A percentile compares a stretch with the other conserved stretches of the same genome.
Conservation (phyloP, 208 protist genomes). For the Crithidia expoeki region DNA sequence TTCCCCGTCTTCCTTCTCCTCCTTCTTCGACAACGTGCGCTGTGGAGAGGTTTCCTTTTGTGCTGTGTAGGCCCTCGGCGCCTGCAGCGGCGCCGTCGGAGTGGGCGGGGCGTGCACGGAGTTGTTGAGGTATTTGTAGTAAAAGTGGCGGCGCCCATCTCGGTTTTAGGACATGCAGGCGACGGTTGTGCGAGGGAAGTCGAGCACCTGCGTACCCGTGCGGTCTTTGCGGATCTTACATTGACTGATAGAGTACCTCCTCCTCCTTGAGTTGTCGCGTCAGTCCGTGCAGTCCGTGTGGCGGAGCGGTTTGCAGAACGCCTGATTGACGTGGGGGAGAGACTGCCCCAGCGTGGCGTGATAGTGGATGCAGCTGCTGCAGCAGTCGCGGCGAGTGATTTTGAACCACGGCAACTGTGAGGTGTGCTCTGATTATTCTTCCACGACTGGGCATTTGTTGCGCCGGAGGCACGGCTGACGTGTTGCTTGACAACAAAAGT, state of each 20-base stretch:
- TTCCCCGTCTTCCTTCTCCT: background rate
- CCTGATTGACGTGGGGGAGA: background rate
- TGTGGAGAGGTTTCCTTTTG: background rate
- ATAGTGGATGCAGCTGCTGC: background rate
- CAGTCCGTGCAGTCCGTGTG: background rate
- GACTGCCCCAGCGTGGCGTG: background rate
- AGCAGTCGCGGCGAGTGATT: no score
- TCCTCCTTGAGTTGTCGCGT: background rate
- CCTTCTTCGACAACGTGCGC: background rate
- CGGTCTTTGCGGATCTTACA: background rate
- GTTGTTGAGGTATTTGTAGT: no score
- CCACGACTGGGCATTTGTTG: background rate
- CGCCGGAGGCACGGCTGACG: background rate
- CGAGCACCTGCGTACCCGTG: background rate
- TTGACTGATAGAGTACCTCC: no score
- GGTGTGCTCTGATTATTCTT: background rate
- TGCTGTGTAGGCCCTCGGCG: background rate
- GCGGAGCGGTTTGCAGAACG: background rate
- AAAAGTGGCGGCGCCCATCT: no score
- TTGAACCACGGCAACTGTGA: background rate
- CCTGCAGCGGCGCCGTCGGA: background rate
- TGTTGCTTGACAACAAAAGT: background rate
- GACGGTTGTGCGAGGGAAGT: background rate
- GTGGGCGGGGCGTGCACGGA: background rate
- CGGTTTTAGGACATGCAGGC: no score